Percentiles rank a stretch among this genome's conserved stretches.
phyloP scores from a whole-genome alignment of 805 yeast species.

The Yueomyces sp. region DNA sequence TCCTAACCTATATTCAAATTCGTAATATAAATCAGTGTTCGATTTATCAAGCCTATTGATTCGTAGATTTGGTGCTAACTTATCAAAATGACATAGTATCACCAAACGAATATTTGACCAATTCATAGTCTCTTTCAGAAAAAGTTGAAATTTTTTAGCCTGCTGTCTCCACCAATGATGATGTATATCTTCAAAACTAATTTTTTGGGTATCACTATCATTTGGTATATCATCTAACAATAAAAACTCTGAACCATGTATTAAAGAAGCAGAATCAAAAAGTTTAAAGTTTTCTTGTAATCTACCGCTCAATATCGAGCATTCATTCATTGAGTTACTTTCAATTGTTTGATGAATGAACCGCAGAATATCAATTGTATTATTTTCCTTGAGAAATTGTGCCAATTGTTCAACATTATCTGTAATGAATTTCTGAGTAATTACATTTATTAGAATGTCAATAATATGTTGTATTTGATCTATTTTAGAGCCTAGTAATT shows the following conservation, averaged over 20 bases:
- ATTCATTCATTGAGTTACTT: slow-evolving; percentile 35
- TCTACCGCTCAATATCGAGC: slow-evolving; percentile 26
- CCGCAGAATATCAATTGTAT: slow-evolving; percentile 33
- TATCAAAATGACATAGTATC: slow-evolving; percentile 20
- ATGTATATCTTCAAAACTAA: slow-evolving; percentile 5
- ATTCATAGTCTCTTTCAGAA: slow-evolving; percentile 20
- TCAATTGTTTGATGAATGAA: slow-evolving; percentile 30
- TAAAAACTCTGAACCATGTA: slow-evolving; percentile 23
- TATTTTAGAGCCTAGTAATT: slow-evolving; percentile 35
- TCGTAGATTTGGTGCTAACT: background rate
- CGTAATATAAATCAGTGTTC: slow-evolving; percentile 29
- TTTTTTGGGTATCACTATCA: background rate
- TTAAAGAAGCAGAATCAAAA: slow-evolving; percentile 26
- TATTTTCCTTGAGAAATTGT: slow-evolving; percentile 32
- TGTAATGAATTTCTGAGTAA: slow-evolving; percentile 7
- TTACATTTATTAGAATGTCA: slow-evolving; percentile 18
- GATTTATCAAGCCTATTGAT: background rate
- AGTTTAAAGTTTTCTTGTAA: slow-evolving; percentile 27
- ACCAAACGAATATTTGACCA: slow-evolving; percentile 24
- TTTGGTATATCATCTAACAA: background rate
- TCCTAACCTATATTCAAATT: slow-evolving; percentile 26
- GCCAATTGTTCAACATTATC: slow-evolving; percentile 21
- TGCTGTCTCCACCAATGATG: slow-evolving; percentile 32
- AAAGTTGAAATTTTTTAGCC: slow-evolving; percentile 26
- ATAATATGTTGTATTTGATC: slow-evolving; percentile 25